Evolutionary conservation across 1,139 yeast species (phyloP).

Genomic region (Pichia sp.): DNA sequence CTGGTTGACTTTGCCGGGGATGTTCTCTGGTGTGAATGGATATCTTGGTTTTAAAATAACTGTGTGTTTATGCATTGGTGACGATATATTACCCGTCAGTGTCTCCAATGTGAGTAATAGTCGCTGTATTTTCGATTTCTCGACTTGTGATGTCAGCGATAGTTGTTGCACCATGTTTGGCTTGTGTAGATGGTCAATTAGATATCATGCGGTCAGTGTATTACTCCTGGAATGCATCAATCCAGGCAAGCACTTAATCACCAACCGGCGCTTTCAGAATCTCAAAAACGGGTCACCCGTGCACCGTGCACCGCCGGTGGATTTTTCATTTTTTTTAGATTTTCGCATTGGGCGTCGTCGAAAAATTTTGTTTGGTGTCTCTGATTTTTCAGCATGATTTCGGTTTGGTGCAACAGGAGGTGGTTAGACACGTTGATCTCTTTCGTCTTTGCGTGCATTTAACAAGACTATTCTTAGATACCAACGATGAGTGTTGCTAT

Average conservation of each 20-base stretch:
- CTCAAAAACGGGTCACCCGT: background rate
- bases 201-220: no score
- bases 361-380: background rate
- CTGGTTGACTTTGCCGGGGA: slow-evolving; percentile 33
- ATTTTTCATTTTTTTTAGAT: no score
- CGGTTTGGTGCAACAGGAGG: no score
- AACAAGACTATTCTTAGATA: no score
- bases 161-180: slow-evolving; percentile 35
- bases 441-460: no score
- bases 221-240: no score
- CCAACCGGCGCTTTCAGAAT: no score
- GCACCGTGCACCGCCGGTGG: background rate
- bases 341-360: background rate
- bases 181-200: no score
- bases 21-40: slow-evolving; percentile 33
- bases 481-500: slow-evolving; percentile 4
- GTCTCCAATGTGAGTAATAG: slow-evolving; percentile 29
- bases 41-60: slow-evolving; percentile 33
- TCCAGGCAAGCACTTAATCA: no score
- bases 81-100: slow-evolving; percentile 33
- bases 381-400: background rate
- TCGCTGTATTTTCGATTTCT: slow-evolving; percentile 21
- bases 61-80: slow-evolving; percentile 29
- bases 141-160: slow-evolving; percentile 29
- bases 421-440: no score